A percentile compares a stretch with the other conserved stretches of the same genome.
Conservation (phyloP, 345 rosid species). For the Chamaenerion angustifolium region DNA sequence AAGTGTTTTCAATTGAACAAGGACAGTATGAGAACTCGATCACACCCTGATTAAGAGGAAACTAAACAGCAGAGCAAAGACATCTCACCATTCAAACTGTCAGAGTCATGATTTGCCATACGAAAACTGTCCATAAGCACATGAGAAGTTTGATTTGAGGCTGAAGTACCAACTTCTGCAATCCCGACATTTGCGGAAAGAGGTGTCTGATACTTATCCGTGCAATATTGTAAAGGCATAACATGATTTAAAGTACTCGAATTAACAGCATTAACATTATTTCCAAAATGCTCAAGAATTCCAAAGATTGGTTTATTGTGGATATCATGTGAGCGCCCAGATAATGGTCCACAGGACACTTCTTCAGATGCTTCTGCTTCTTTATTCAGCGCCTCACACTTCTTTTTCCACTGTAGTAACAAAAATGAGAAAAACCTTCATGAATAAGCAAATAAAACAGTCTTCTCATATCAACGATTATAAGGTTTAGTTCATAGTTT, state of each 20-base stretch:
- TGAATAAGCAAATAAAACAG: slow-evolving; percentile 1
- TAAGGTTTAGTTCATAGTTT: no score
- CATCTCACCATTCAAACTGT: slow-evolving; percentile 4
- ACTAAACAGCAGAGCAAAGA: background rate
- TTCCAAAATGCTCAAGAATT: slow-evolving; percentile 35
- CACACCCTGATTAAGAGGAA: background rate
- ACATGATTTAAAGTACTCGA: slow-evolving; percentile 39
- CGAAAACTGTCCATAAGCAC: background rate
- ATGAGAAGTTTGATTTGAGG: slow-evolving; percentile 15
- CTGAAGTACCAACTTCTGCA: slow-evolving; percentile 21
- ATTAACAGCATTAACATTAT: slow-evolving; percentile 21
- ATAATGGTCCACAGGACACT: slow-evolving; percentile 21
- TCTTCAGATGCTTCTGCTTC: slow-evolving; percentile 22
- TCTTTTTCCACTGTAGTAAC: slow-evolving; percentile 53
- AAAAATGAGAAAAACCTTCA: background rate
- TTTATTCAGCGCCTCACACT: slow-evolving; percentile 35
- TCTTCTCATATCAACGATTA: no score
- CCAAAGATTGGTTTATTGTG: slow-evolving; percentile 37
- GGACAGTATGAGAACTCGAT: background rate
- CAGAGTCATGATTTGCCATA: background rate
- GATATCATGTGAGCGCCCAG: slow-evolving; percentile 56
- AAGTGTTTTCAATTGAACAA: background rate
- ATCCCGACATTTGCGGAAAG: slow-evolving; percentile 23
- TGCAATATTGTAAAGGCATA: slow-evolving; percentile 81
- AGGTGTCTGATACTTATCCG: slow-evolving; percentile 81